These are phyloP conservation scores for Carex littledalei DNA, from an alignment of 176 grass and related monocot genomes.

Conservation along the genomic window DNA sequence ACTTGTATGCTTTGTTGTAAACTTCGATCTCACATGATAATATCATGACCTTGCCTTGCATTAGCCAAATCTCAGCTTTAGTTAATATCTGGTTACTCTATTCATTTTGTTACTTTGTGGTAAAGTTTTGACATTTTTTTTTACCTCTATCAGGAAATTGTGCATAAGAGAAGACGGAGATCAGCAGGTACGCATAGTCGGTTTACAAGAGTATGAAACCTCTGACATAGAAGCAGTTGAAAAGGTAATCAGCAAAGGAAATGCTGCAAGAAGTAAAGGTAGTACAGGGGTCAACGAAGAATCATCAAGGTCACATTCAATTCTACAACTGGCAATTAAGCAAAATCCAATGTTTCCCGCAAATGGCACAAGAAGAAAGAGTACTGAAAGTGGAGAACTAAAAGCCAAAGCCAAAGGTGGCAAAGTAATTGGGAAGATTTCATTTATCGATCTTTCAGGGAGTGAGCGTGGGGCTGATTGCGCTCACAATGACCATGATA, in stretches of 20 bases:
- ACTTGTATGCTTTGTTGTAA: not conserved
- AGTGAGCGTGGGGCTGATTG: slow-evolving; percentile 67
- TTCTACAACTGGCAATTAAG: slow-evolving; percentile 41
- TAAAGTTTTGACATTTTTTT: not conserved
- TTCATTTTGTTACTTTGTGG: not conserved
- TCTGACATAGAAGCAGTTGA: slow-evolving; percentile 39
- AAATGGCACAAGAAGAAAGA: slow-evolving; percentile 28
- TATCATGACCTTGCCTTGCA: not conserved
- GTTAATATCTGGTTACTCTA: not conserved
- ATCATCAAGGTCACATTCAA: slow-evolving; percentile 51
- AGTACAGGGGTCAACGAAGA: slow-evolving; percentile 39
- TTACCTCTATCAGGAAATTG: slow-evolving; percentile 33
- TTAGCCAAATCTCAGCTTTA: not conserved
- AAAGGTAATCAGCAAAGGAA: slow-evolving; percentile 40
- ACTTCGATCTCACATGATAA: not conserved
- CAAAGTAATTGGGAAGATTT: slow-evolving; percentile 58
- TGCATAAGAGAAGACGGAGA: slow-evolving; percentile 48
- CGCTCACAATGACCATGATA: slow-evolving; percentile 60
- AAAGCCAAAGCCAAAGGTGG: slow-evolving; percentile 20
- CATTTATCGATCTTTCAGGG: slow-evolving; percentile 87
- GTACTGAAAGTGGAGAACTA: slow-evolving; percentile 17
- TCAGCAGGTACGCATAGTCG: slow-evolving; percentile 47
- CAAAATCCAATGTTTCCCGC: slow-evolving; percentile 16
- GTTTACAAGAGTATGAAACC: slow-evolving; percentile 49
- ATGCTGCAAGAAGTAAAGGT: slow-evolving; percentile 39